phyloP scores from a whole-genome alignment of 371 early-diverging fungal species.

The Mucor indicus region DNA sequence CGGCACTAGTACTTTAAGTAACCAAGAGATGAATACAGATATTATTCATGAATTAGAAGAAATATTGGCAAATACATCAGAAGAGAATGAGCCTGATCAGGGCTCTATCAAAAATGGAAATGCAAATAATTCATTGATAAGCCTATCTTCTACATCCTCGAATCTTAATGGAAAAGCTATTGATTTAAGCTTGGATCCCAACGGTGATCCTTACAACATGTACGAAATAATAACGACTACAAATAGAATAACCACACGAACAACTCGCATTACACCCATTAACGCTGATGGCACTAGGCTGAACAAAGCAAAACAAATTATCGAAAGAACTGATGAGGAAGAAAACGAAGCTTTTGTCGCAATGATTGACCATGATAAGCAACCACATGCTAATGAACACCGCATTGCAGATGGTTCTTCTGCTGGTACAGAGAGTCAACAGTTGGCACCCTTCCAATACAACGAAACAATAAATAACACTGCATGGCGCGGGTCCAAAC shows the following conservation, averaged over 20 bases:
- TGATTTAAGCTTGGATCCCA: conserved; percentile 2
- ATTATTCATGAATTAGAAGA: conserved; percentile 40
- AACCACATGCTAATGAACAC: neutral
- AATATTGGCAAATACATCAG: conserved; percentile 14
- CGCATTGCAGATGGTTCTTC: neutral
- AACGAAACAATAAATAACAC: too few relatives aligned
- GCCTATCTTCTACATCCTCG: conserved; percentile 1
- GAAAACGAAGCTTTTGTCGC: conserved; percentile 39
- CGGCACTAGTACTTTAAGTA: neutral
- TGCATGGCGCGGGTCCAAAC: too few relatives aligned
- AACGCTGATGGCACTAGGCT: conserved; percentile 14
- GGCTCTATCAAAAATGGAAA: neutral
- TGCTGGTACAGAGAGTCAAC: too few relatives aligned
- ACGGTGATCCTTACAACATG: conserved; percentile 20
- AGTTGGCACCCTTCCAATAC: too few relatives aligned
- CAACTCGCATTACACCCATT: conserved; percentile 40
- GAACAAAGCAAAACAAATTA: conserved; percentile 26
- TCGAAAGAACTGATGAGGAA: conserved; percentile 31
- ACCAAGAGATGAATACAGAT: conserved; percentile 14
- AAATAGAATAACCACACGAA: conserved; percentile 26
- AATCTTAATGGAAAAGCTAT: conserved; percentile 2
- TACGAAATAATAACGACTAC: conserved; percentile 42
- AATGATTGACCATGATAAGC: conserved; percentile 19
- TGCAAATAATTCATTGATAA: neutral
- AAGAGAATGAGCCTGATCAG: neutral